Base-by-base conservation (phyloP, 202 grass and related monocot species). In the Elaeis oleifera region DNA sequence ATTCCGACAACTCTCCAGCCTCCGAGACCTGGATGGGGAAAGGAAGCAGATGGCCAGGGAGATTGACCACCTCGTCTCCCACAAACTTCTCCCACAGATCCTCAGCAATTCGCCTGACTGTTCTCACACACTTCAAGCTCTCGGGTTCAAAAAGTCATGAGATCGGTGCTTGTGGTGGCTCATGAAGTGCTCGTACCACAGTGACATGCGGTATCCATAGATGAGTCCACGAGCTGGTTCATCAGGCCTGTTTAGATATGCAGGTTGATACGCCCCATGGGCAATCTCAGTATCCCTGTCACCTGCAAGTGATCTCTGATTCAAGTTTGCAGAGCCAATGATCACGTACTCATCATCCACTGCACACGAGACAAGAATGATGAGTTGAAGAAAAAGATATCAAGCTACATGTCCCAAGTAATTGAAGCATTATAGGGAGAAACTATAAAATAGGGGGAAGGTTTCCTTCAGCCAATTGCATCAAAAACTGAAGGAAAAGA, bases 111-210 rank as follows among this genome's bases (percentile, higher is more conserved):
- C 67, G 44, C 53, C 71, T 69, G 70, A 90, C 81, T 7, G 81
- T 62, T 8, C 78, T 79, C 71, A 90, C 84, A 32, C 91, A 96
- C 51, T 85, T 73, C 54, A 73, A 32, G 68, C 81, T 90, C 84
- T 88, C 87, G 0, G 87, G 70, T 51, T 90, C 67, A 7, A 83
- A 24, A 81, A 83, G 26, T 76, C 32, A 3, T 0, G 53, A 5
- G 14, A 68, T 23, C 28, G 67, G 29, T 57, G 23, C 16, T 18
- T 16, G 18, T 1, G 57, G n/a, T 76, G 66, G 60, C 53, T 68
- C 63, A 71, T 71, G 56, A 96, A 82, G 75, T 95, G 90, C 72
- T 95, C 86, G 64, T 90, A 73, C 90, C 86, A 95, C 72, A 95
- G 66, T 15, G 90, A 82, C 76, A 95, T 71, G 26, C 90, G 76